phyloP scores from a whole-genome alignment of 169 alveolate genomes.

The Eimeria tenella region DNA sequence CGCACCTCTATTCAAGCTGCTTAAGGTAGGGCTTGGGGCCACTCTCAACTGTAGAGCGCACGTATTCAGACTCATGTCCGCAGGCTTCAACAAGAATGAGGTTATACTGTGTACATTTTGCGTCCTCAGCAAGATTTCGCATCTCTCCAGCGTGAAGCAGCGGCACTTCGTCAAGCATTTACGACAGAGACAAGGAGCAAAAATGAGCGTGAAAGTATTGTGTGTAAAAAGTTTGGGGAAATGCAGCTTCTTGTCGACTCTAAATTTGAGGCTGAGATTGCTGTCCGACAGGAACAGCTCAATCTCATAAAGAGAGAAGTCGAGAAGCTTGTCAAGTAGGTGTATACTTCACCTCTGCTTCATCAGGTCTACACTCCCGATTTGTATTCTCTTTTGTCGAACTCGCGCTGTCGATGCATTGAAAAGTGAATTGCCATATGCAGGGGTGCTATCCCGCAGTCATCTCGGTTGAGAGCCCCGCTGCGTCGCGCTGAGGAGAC shows the following conservation, averaged over 20 bases:
- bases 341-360: neutral
- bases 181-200: slow-evolving; percentile 61
- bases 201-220: slow-evolving; percentile 63
- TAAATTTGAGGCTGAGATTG: slow-evolving; percentile 79
- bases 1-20: too few species aligned
- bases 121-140: slow-evolving; percentile 73
- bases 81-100: too few species aligned
- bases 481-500: too few species aligned
- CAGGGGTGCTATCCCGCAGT: neutral
- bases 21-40: too few species aligned
- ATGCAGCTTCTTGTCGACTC: slow-evolving; percentile 73
- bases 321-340: slow-evolving; percentile 75
- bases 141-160: slow-evolving; percentile 51
- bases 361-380: neutral
- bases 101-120: neutral
- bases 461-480: too few species aligned
- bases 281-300: slow-evolving; percentile 79
- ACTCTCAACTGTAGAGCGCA: too few species aligned
- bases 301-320: slow-evolving; percentile 73
- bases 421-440: neutral
- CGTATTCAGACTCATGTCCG: too few species aligned
- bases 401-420: neutral
- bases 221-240: slow-evolving; percentile 74
- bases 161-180: slow-evolving; percentile 72
- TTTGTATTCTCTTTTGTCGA: neutral